Evolutionary conservation across 768 basidiomycete species (phyloP), one percentile per base, ranked within the genome.

Genomic region (Mrakia blollopis): DNA sequence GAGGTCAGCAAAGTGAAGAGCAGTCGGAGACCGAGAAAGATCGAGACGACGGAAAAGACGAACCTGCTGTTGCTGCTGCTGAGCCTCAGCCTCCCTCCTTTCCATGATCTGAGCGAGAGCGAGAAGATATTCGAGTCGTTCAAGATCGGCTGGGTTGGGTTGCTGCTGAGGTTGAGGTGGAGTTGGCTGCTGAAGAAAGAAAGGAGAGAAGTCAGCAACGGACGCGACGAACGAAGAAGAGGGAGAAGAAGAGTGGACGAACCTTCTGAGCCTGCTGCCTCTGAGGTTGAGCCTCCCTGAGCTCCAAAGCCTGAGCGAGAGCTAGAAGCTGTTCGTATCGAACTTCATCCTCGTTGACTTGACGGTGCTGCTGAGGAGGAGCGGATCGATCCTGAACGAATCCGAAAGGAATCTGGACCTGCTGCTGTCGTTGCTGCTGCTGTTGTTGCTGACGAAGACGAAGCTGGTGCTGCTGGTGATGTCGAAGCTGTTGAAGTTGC

Each of bases 331-430:
- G 39, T 7, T 68, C 65, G 35, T 39, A 23, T 25, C 37, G 21
- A 28, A 3, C 25, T 14, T n/a, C 25, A 4, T 57, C 25, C 25
- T 57, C 50, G 28, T 25, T 10, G 23, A 39, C n/a, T 11, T 37
- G 72, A 28, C 57, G 72, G 10, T 37, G 52, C 37, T 10, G 72
- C 23, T 14, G 60, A 30, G 39, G 37, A 14, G 25, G 35, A 44
- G 67, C 67, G 63, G 63, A 32, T 32, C 37, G 35, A 30, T 69
- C 47, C 28, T 71, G 69, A 21, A 50, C 70, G 32, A 52, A 54
- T 1, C n/a, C 11, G 44, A 44, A 44, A 2, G 44, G 44, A 44
- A 44, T 9, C 44, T 44, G n/a, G 69, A 52, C 69, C 28, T 71
- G 69, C 5, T 44, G 47, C 69, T 71, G 69, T 28, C 54, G 54